phyloP scores from a whole-genome alignment of 768 basidiomycete species.

The Podaxis rugospora region DNA sequence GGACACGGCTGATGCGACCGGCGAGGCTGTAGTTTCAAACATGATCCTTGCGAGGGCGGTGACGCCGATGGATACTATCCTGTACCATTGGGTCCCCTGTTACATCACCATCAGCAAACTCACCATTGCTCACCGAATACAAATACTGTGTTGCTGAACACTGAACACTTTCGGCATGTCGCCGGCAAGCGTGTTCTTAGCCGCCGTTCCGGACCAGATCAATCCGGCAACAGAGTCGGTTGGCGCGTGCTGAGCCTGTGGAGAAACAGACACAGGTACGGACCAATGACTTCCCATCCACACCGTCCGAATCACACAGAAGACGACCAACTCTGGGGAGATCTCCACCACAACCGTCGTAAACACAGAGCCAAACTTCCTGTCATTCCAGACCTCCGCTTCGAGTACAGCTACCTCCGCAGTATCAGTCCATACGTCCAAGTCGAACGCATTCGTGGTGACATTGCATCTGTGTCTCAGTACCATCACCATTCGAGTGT shows the following conservation, averaged over 20 bases:
- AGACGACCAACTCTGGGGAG: neutral
- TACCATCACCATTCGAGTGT: slow-evolving; percentile 3
- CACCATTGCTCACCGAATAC: neutral
- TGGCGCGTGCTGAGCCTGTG: neutral
- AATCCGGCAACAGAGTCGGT: neutral
- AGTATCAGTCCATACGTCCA: slow-evolving; percentile 49
- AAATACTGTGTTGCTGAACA: neutral
- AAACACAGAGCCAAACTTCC: slow-evolving; percentile 73
- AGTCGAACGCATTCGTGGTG: neutral
- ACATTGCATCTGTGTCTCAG: neutral
- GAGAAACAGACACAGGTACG: neutral
- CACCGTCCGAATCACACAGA: neutral
- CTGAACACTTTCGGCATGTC: neutral
- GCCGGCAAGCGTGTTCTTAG: no score
- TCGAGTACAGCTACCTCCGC: slow-evolving; percentile 66
- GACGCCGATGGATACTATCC: neutral
- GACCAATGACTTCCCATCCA: neutral
- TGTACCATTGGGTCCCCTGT: neutral
- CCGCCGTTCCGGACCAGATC: neutral
- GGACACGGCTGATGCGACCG: neutral
- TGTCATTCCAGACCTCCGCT: slow-evolving; percentile 68
- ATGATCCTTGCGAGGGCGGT: neutral
- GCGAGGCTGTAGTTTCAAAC: neutral
- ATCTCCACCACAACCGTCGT: slow-evolving; percentile 71
- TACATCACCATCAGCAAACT: slow-evolving; percentile 5